Percentiles rank a stretch among this genome's conserved stretches.
Conservation (phyloP, 2,329 filamentous ascomycete species). For the Teratosphaeria viscida region DNA sequence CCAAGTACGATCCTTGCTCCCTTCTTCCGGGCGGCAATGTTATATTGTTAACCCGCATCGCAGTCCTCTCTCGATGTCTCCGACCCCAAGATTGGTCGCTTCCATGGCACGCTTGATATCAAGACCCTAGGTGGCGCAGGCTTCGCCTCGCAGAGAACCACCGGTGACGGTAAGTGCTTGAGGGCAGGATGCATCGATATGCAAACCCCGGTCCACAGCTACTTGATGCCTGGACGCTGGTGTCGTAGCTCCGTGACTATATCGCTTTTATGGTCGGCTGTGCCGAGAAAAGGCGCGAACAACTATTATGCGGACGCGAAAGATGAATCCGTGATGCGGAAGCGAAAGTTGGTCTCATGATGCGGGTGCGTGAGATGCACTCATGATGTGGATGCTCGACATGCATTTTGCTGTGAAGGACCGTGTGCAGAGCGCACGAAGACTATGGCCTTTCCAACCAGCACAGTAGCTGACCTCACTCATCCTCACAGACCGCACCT, state of each 20-base stretch:
- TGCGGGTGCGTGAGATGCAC: too few species aligned
- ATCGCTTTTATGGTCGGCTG: too few species aligned
- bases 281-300: too few species aligned
- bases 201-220: background rate
- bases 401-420: too few species aligned
- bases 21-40: background rate
- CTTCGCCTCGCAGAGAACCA: constrained; percentile 68
- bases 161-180: constrained; percentile 29
- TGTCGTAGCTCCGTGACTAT: background rate
- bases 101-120: constrained; percentile 63
- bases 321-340: background rate
- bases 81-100: constrained; percentile 36
- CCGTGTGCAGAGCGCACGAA: background rate
- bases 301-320: background rate
- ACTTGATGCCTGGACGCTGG: background rate
- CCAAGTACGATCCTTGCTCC: background rate
- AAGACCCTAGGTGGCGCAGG: constrained; percentile 67
- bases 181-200: background rate
- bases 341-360: too few species aligned
- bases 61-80: constrained; percentile 40
- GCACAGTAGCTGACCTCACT: background rate
- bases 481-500: constrained; percentile 33
- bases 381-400: too few species aligned
- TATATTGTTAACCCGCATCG: background rate
- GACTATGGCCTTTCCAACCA: background rate